Percentiles rank a stretch among this genome's conserved stretches.
These are phyloP conservation scores for Penicillium sp. DNA, from an alignment of 2,329 filamentous ascomycete genomes.

Conservation along the genomic window DNA sequence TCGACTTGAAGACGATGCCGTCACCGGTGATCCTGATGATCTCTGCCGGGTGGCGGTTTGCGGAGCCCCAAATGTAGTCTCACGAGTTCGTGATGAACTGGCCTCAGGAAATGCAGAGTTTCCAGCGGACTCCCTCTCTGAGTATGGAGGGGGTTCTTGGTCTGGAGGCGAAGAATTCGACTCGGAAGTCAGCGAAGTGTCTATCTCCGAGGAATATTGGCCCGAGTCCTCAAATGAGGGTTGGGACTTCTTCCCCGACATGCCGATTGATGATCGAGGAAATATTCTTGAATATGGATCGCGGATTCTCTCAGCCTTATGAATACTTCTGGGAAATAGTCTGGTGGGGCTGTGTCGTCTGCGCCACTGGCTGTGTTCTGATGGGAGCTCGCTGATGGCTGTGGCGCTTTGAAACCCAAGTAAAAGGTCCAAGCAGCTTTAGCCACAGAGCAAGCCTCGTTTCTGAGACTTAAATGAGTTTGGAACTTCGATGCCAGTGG, in stretches of 20 bases:
- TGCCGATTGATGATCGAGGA: neutral
- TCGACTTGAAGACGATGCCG: neutral
- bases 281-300: neutral
- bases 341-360: neutral
- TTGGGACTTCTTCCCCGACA: neutral
- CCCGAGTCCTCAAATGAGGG: neutral
- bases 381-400: neutral
- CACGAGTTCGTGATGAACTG: neutral
- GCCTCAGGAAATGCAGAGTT: neutral
- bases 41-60: neutral
- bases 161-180: neutral
- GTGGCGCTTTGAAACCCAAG: neutral
- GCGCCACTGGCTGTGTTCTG: neutral
- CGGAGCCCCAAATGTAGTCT: neutral
- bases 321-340: neutral
- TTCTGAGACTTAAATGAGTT: neutral
- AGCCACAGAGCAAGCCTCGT: neutral
- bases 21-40: neutral
- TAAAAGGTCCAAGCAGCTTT: neutral
- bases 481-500: neutral
- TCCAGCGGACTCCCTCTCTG: neutral
- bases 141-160: neutral
- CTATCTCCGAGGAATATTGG: neutral
- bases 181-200: neutral
- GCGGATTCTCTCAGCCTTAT: neutral